A percentile compares a stretch with the other conserved stretches of the same genome.
Conservation (phyloP, 768 basidiomycete species). For the Trametes gibbosa region DNA sequence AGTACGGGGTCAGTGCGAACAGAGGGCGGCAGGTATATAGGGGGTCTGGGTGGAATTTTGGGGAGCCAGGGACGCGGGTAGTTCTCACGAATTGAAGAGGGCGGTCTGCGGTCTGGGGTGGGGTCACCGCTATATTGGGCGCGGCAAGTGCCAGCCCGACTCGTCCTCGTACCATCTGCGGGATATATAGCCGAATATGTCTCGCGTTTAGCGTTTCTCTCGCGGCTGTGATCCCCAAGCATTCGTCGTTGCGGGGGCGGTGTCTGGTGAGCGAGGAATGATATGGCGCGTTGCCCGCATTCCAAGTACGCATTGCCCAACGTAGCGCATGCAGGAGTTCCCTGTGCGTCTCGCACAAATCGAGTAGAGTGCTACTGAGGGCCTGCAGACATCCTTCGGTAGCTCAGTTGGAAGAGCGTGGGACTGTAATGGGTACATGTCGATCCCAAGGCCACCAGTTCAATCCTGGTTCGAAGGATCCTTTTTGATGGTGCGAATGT, state of each 20-base stretch:
- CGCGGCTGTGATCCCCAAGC: conserved; percentile 8
- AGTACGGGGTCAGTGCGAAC: neutral
- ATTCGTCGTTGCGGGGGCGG: neutral
- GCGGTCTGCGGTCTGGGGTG: conserved; percentile 2
- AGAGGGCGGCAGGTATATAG: neutral
- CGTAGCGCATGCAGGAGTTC: too few relatives aligned
- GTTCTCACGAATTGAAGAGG: conserved; percentile 11
- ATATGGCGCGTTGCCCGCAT: too few relatives aligned
- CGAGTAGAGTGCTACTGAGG: too few relatives aligned
- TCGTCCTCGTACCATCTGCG: conserved; percentile 14
- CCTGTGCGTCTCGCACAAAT: too few relatives aligned
- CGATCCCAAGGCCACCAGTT: conserved; percentile 21
- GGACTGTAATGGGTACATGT: conserved; percentile 19
- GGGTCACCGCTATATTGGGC: conserved; percentile 12
- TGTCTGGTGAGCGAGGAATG: neutral
- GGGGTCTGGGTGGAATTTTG: conserved; percentile 11
- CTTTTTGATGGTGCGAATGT: neutral
- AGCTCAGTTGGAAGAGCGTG: conserved; percentile 25
- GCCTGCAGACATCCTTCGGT: conserved; percentile 15
- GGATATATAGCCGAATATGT: neutral
- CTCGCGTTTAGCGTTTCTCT: conserved; percentile 1
- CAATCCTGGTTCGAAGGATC: conserved; percentile 23
- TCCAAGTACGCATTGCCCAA: too few relatives aligned
- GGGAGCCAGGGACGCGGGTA: neutral
- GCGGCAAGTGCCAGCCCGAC: conserved; percentile 4